Evolutionary conservation across 495 filamentous ascomycete genomes (phyloP).

Genomic region (Daldinia bambusicola): DNA sequence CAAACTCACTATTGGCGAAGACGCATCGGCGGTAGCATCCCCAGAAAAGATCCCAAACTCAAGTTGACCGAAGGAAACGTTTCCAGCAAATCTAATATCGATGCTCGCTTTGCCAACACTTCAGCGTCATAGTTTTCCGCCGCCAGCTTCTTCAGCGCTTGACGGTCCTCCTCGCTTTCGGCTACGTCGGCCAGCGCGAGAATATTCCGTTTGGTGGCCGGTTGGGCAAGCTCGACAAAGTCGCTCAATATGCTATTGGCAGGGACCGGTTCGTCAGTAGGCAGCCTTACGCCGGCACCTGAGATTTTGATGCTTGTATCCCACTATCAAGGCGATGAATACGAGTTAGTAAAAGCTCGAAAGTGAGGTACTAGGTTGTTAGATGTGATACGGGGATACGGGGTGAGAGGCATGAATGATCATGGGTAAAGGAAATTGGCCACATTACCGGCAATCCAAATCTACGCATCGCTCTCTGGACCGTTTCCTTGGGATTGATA

Average conservation of each 20-base stretch:
- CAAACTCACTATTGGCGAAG: slow-evolving; percentile 66
- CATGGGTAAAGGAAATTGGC: neutral
- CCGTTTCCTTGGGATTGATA: slow-evolving; percentile 64
- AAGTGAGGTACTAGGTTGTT: neutral
- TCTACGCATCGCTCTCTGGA: slow-evolving; percentile 53
- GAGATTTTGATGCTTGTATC: slow-evolving; percentile 28
- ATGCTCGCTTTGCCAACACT: slow-evolving; percentile 60
- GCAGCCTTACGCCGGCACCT: slow-evolving; percentile 58
- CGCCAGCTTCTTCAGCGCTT: slow-evolving; percentile 26
- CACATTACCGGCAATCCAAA: slow-evolving; percentile 46
- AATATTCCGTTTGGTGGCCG: slow-evolving; percentile 60
- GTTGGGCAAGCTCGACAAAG: slow-evolving; percentile 73
- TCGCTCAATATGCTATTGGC: slow-evolving; percentile 66
- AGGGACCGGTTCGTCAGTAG: slow-evolving; percentile 62
- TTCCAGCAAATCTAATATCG: slow-evolving; percentile 69
- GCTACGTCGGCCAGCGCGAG: slow-evolving; percentile 39
- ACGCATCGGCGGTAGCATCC: slow-evolving; percentile 71
- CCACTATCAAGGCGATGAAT: slow-evolving; percentile 7
- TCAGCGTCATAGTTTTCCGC: slow-evolving; percentile 37
- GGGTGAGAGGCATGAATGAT: neutral
- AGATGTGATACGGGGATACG: neutral
- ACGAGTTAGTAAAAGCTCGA: neutral
- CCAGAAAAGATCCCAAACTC: slow-evolving; percentile 65
- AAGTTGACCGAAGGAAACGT: slow-evolving; percentile 56
- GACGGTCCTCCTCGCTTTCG: slow-evolving; percentile 26